Evolutionary conservation across 176 grass and related monocot species (phyloP).

Genomic region (Oryza nivara): DNA sequence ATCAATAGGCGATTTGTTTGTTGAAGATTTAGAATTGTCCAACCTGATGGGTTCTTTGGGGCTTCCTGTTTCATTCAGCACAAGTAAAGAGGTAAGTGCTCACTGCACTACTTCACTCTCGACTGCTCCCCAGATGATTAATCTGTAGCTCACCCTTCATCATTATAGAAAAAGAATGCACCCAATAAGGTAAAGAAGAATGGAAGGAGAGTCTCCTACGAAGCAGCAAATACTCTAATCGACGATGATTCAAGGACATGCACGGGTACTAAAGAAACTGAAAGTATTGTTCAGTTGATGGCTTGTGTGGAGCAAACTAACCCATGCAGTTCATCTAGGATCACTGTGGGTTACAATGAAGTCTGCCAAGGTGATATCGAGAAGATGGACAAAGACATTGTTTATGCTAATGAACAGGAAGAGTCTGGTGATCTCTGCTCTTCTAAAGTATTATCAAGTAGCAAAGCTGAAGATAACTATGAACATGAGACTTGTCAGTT

Average conservation of each 20-base stretch:
- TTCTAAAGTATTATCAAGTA: conserved; percentile 6
- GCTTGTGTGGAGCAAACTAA: conserved; percentile 36
- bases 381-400: conserved; percentile 16
- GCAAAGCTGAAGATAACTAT: conserved; percentile 21
- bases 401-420: conserved; percentile 28
- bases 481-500: conserved; percentile 36
- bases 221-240: conserved; percentile 39
- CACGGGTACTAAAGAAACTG: conserved; percentile 36
- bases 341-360: conserved; percentile 11
- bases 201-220: conserved; percentile 36
- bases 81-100: conserved; percentile 70
- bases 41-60: conserved; percentile 83
- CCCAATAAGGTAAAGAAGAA: conserved; percentile 55
- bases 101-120: background rate
- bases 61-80: conserved; percentile 85
- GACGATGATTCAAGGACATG: conserved; percentile 34
- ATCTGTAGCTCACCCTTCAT: conserved; percentile 37
- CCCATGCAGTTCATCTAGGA: conserved; percentile 29
- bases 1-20: conserved; percentile 31
- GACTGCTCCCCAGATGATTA: background rate
- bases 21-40: conserved; percentile 83
- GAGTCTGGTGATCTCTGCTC: conserved; percentile 27
- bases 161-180: conserved; percentile 56
- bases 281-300: conserved; percentile 8
- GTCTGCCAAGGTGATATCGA: conserved; percentile 28